phyloP scores from a whole-genome alignment of 306 rosid species.

The Prunus mongolica region DNA sequence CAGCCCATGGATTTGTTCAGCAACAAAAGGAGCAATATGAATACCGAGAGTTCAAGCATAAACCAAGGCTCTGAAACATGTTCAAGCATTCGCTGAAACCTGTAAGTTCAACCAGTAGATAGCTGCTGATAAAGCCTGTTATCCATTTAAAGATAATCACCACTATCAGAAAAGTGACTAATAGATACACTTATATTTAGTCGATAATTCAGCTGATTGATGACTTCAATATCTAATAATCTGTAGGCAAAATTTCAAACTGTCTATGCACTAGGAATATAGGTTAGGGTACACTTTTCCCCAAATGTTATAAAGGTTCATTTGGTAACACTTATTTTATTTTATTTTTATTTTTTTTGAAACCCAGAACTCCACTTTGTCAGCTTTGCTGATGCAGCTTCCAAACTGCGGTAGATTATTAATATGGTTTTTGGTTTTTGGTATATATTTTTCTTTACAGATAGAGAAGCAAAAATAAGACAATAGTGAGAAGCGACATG shows the following conservation, averaged over 20 bases:
- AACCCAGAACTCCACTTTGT: too few species aligned
- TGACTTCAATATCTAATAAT: not conserved
- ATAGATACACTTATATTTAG: slow-evolving; percentile 7
- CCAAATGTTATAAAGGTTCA: too few species aligned
- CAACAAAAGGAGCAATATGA: slow-evolving; percentile 37
- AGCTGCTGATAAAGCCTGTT: slow-evolving; percentile 99
- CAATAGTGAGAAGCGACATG: too few species aligned
- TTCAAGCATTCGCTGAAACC: slow-evolving; percentile 44
- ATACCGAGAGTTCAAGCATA: slow-evolving; percentile 39
- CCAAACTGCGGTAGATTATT: too few species aligned
- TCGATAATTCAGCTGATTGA: slow-evolving; percentile 6
- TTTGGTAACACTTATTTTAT: too few species aligned
- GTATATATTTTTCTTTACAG: too few species aligned
- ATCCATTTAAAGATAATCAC: slow-evolving; percentile 70
- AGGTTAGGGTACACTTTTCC: too few species aligned
- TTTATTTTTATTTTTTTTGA: too few species aligned
- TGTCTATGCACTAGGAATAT: too few species aligned
- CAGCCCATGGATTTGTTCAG: slow-evolving; percentile 36
- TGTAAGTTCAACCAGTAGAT: slow-evolving; percentile 86
- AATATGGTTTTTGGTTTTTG: too few species aligned
- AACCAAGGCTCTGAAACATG: slow-evolving; percentile 24
- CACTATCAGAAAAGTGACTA: slow-evolving; percentile 50
- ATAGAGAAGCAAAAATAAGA: too few species aligned
- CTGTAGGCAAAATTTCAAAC: not conserved
- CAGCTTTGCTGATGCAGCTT: too few species aligned